Evolutionary conservation across 1,284 basidiomycete genomes (phyloP).

Genomic region (Malassezia sp.): DNA sequence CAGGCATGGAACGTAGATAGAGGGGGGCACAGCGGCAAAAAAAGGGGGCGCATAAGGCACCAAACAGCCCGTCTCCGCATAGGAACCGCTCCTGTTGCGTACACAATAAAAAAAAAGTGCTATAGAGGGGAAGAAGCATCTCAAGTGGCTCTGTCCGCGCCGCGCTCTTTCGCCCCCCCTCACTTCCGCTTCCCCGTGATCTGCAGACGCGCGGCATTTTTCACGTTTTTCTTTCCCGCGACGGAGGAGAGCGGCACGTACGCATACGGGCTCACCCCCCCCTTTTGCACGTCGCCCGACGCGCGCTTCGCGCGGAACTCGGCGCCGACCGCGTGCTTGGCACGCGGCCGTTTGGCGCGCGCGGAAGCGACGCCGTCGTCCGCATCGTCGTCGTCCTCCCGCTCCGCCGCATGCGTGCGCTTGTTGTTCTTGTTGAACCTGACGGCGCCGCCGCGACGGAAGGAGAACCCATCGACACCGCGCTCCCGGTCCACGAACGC

Average conservation of each 20-base stretch:
- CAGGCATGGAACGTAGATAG: too few relatives aligned
- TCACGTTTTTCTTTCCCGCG: constrained; percentile 26
- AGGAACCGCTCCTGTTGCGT: not conserved
- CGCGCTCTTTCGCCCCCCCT: too few relatives aligned
- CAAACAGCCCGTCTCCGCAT: not conserved
- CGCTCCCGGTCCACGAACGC: constrained; percentile 74
- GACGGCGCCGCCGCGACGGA: constrained; percentile 62
- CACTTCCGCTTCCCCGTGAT: constrained; percentile 14
- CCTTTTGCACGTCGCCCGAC: constrained; percentile 56
- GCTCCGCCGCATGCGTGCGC: constrained; percentile 35
- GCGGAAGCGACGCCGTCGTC: constrained; percentile 12
- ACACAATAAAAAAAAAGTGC: not conserved
- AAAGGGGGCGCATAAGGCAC: too few relatives aligned
- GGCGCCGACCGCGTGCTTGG: constrained; percentile 30
- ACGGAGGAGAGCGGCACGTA: constrained; percentile 52
- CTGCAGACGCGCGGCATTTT: constrained; percentile 5
- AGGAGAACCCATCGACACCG: constrained; percentile 75
- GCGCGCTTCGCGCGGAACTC: constrained; percentile 38
- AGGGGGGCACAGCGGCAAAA: too few relatives aligned
- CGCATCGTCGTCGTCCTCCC: constrained; percentile 25
- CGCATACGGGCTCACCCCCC: constrained; percentile 75
- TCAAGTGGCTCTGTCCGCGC: too few relatives aligned
- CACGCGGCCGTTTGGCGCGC: constrained; percentile 18
- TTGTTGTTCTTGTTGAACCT: constrained; percentile 83
- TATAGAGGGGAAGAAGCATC: not conserved